Base-by-base conservation (phyloP, 73 alveolate species). In the Paramecium primaurelia region DNA sequence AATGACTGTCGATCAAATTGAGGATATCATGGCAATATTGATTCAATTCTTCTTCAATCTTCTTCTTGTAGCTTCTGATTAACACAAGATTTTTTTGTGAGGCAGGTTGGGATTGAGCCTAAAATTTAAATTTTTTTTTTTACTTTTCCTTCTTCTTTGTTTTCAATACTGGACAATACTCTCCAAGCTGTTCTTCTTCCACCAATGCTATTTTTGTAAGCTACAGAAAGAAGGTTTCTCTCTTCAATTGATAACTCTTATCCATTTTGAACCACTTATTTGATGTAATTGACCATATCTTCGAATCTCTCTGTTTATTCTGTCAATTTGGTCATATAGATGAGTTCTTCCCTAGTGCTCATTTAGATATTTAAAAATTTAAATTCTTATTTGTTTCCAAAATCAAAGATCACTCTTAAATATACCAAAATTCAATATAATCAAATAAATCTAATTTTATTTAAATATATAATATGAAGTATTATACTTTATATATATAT, bases 221-320 rank as follows among this genome's bases (percentile, higher is more conserved):
- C 99, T 45, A 96, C 97, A 18, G 97, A 96, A 54, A 97, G 96
- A 44, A 96, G 94, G 92, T 94, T 93, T 96, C 98, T 95, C 90
- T 96, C 99, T 59, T 96, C 98, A 16, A 93, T 94, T 36, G 95
- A 86, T 73, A 96, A 92, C 73, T 94, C 95, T 44, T 90, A 94
- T 10, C 96, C 96, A 32, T 85, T 87, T 30, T 92, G 93, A 73
- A 95, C 96, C 59, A 96, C 94, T 34, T 84, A 88, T 64, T 86
- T 96, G 64, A 97, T 71, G 96, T 94, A 97, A 86, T 96, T 96
- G 42, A 96, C 97, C 99, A 96, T 96, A 60, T 96, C 99, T 47
- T 95, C 98, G 92, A 86, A 96, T 49, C 99, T 58, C 86, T 96
- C 98, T 22, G 99, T 96, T 84, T 94, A 95, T 88, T 96, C 99